Percentiles rank a stretch among this genome's conserved stretches.
phyloP scores from a whole-genome alignment of 306 rosid species.

The Glycine latifolia region DNA sequence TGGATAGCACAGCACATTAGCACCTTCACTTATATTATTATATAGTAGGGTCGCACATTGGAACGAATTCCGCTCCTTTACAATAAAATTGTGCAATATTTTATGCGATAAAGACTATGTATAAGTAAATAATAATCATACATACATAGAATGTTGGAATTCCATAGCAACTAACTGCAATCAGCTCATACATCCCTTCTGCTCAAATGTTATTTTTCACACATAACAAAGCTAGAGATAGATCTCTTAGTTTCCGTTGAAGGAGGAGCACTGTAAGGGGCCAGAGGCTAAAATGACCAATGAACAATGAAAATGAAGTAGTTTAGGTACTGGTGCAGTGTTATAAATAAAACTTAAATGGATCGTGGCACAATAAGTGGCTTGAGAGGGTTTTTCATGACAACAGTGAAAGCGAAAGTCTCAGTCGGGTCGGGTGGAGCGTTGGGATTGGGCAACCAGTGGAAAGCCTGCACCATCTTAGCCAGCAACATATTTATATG shows the following conservation, averaged over 20 bases:
- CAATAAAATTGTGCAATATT: neutral
- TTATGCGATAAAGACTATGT: neutral
- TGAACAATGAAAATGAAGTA: too few relatives aligned
- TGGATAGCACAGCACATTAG: neutral
- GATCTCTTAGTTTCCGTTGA: too few relatives aligned
- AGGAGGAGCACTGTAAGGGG: too few relatives aligned
- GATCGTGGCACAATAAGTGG: conserved; percentile 70
- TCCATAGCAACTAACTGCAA: too few relatives aligned
- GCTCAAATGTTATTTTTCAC: too few relatives aligned
- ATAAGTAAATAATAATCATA: neutral
- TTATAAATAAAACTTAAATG: neutral
- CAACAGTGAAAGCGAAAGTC: conserved; percentile 87
- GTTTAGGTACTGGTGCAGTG: too few relatives aligned
- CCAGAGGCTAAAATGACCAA: too few relatives aligned
- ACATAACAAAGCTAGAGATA: too few relatives aligned
- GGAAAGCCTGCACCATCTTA: conserved; percentile 79
- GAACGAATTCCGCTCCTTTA: neutral
- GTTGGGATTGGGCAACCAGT: conserved; percentile 84
- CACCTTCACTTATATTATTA: neutral
- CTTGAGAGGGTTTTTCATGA: conserved; percentile 93
- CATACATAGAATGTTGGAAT: too few relatives aligned
- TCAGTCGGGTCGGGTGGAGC: conserved; percentile 84
- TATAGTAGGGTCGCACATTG: neutral
- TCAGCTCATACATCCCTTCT: too few relatives aligned
- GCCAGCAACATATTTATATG: conserved; percentile 82